Percentiles rank a stretch among this genome's conserved stretches.
Evolutionary conservation across 2,329 filamentous ascomycete species (phyloP).

Genomic region (Amauroascus niger): DNA sequence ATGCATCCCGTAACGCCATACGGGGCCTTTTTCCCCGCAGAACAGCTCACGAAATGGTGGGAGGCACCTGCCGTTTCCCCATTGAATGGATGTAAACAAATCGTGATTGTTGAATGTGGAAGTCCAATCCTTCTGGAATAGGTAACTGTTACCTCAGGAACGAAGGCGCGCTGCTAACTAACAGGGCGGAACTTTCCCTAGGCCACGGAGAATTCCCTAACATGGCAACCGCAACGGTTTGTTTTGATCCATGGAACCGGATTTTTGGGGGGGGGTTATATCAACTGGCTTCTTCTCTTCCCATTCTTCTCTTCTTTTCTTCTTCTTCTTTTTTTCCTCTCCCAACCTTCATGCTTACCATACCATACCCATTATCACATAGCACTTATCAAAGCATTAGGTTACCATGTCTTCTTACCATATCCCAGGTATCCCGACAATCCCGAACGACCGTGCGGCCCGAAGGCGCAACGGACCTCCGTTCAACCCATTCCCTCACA

Average conservation of each 20-base stretch:
- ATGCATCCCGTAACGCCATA: conserved; percentile 2
- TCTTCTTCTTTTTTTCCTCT: conserved; percentile 7
- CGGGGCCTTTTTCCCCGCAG: neutral
- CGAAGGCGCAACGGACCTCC: conserved; percentile 1
- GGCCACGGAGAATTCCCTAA: conserved; percentile 10
- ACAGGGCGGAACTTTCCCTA: neutral
- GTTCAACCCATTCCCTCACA: conserved; percentile 4
- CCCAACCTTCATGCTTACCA: conserved; percentile 8
- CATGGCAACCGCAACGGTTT: conserved; percentile 8
- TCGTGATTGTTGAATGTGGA: neutral
- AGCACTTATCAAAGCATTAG: conserved; percentile 2
- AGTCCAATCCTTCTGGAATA: conserved; percentile 3
- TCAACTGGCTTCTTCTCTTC: neutral
- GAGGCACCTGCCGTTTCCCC: conserved; percentile 9
- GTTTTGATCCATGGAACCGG: neutral
- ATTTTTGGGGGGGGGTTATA: conserved; percentile 8
- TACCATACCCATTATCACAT: conserved; percentile 2
- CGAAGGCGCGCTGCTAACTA: conserved; percentile 3
- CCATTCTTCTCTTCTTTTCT: conserved; percentile 11
- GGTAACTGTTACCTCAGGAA: neutral
- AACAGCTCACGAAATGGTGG: conserved; percentile 10
- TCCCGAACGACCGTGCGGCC: conserved; percentile 6
- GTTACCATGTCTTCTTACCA: conserved; percentile 8
- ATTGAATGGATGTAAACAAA: neutral
- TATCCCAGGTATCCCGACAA: conserved; percentile 4